phyloP scores from a whole-genome alignment of 805 yeast genomes.

The Kluyveromyces lactis region DNA sequence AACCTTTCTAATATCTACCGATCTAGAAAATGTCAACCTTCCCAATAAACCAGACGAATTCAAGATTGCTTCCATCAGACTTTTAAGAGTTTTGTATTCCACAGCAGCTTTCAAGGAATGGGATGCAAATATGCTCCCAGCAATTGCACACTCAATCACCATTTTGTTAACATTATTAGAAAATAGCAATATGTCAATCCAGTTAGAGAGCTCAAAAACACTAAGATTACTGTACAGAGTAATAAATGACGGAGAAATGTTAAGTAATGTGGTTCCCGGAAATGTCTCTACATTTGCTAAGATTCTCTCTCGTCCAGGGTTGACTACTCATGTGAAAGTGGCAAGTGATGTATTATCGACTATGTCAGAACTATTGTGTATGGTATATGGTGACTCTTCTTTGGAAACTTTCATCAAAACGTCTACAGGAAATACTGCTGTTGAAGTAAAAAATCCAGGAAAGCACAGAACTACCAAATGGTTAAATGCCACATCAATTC shows the following conservation, averaged over 20 bases:
- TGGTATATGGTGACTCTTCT: constrained; percentile 37
- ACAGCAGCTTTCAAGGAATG: constrained; percentile 28
- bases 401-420: constrained; percentile 23
- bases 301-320: constrained; percentile 26
- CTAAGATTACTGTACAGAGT: constrained; percentile 30
- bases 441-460: constrained; percentile 4
- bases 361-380: constrained; percentile 23
- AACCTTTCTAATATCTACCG: constrained; percentile 33
- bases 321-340: constrained; percentile 33
- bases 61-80: constrained; percentile 29
- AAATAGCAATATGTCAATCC: constrained; percentile 24
- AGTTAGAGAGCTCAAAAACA: constrained; percentile 28
- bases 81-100: constrained; percentile 25
- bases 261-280: constrained; percentile 45
- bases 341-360: constrained; percentile 25
- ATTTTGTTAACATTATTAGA: constrained; percentile 32
- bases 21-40: constrained; percentile 19
- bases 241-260: constrained; percentile 38
- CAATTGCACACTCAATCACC: constrained; percentile 41
- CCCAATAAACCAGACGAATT: constrained; percentile 30
- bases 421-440: constrained; percentile 12
- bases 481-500: constrained; percentile 46
- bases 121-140: constrained; percentile 30
- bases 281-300: constrained; percentile 39
- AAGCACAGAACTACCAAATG: constrained; percentile 41